A percentile compares a stretch with the other conserved stretches of the same genome.
Conservation (phyloP, 768 basidiomycete species). For the Trametopsis cervina region DNA sequence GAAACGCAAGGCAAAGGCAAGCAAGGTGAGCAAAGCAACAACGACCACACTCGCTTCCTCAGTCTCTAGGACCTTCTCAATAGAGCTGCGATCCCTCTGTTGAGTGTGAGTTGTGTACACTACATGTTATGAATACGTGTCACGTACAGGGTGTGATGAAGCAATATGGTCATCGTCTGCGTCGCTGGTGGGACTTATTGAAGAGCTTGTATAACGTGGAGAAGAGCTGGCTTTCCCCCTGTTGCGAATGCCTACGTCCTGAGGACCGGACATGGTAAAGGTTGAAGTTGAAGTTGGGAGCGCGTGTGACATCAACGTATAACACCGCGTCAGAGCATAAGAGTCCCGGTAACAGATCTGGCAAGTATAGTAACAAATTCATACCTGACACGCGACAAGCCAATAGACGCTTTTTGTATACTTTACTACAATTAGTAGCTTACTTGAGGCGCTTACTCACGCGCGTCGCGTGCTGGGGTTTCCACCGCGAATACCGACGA, state of each 20-base stretch:
- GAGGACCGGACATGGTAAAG: slow-evolving; percentile 13
- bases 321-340: slow-evolving; percentile 2
- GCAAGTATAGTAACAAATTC: neutral
- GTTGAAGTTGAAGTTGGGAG: slow-evolving; percentile 1
- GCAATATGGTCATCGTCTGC: slow-evolving; percentile 11
- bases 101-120: neutral
- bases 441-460: neutral
- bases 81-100: slow-evolving; percentile 50
- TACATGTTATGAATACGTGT: slow-evolving; percentile 7
- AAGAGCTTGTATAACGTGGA: neutral
- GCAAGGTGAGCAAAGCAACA: slow-evolving; percentile 57
- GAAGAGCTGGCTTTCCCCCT: slow-evolving; percentile 1
- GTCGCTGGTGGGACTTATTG: slow-evolving; percentile 1
- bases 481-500: neutral
- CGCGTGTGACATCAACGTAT: neutral
- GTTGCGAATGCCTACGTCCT: slow-evolving; percentile 11
- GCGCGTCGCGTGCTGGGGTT: neutral
- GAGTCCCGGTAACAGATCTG: neutral
- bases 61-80: slow-evolving; percentile 60
- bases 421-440: neutral
- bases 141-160: slow-evolving; percentile 7
- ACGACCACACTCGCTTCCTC: slow-evolving; percentile 53
- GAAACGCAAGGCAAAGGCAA: slow-evolving; percentile 82
- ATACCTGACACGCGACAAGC: too few species aligned
- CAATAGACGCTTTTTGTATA: too few species aligned